Conservation (phyloP, 1,284 basidiomycete genomes). For the Ganoderma resinaceum region DNA sequence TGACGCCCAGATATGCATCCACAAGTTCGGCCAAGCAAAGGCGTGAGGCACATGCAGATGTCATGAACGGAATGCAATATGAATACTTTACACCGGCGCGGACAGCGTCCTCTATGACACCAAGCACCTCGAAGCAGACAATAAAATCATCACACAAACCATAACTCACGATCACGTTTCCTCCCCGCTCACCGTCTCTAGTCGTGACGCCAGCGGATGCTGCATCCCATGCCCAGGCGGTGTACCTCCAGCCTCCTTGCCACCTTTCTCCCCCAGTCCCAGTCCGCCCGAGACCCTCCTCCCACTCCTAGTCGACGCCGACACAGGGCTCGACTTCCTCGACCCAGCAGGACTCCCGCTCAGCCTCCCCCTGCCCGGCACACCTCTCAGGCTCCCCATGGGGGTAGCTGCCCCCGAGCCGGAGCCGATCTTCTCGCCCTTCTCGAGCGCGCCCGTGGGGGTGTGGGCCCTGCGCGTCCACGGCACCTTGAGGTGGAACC, state of each 20-base stretch:
- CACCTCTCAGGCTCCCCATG: constrained; percentile 33
- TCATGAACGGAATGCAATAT: constrained; percentile 1
- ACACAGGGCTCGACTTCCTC: constrained; percentile 50
- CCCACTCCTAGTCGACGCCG: constrained; percentile 27
- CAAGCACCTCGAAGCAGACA: neutral
- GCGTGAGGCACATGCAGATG: neutral
- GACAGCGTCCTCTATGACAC: constrained; percentile 17
- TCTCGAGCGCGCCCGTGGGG: constrained; percentile 21
- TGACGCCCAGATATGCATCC: neutral
- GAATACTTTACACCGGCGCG: constrained; percentile 20
- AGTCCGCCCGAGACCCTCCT: constrained; percentile 19
- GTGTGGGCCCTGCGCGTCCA: constrained; percentile 36
- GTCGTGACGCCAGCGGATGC: constrained; percentile 7
- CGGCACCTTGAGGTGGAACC: constrained; percentile 49
- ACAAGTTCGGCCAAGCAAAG: neutral
- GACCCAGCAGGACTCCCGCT: constrained; percentile 48
- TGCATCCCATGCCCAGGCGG: constrained; percentile 5
- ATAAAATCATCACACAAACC: constrained; percentile 1
- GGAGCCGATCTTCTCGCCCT: constrained; percentile 2
- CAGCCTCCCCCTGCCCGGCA: constrained; percentile 41
- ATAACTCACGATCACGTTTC: constrained; percentile 8
- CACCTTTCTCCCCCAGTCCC: constrained; percentile 1
- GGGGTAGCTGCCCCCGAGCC: constrained; percentile 26
- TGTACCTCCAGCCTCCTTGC: constrained; percentile 2
- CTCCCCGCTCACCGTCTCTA: constrained; percentile 8